Base-by-base conservation (phyloP, 1,284 basidiomycete species). In the Coniferiporia weirii region DNA sequence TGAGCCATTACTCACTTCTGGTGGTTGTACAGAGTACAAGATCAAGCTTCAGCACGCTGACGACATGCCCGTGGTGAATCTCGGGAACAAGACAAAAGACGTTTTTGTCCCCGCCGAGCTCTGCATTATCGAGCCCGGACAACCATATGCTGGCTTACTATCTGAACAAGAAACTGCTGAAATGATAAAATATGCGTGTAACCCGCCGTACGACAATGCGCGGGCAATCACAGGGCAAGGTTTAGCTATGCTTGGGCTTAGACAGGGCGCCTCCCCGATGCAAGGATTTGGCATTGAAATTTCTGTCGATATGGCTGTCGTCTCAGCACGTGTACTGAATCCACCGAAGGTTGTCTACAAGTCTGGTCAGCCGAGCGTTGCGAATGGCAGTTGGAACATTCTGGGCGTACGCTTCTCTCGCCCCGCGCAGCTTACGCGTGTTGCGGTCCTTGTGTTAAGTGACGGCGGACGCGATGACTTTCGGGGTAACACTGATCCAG, bases 351-450 rank as follows among this genome's bases (percentile, higher is more conserved):
- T 91, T 40, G 72, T 74, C 1, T 90, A 91, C 66, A 72, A 70
- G 72, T 65, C 27, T 19, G 51, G 60, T 1, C 17, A 54, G 9
- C 52, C 52, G 19, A 56, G 17, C 36, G 52, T 61, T n/a, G 48
- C 50, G 13, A 79, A 85, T 44, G 89, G 83, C 0, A 78, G 79
- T 27, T 91, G 89, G 89, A 90, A 90, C 63, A 82, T 89, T 54
- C 66, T 85, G 27, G 75, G 84, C 20, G 48, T 55, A 5, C 38
- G 45, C n/a, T 61, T 61, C 27, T 52, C 48, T 17, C 17, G 36
- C 9, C 51, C 60, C 13, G 60, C 52, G 5, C 22, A 40, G n/a
- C 44, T 57, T 44, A 35, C 46, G 15, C 40, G 40, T 9, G 35
- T 19, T 13, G 56, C 56, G 4, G 34, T 61, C 17, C 50, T 61